These are phyloP conservation scores for Hansfordia pulvinata DNA, from an alignment of 2,329 filamentous ascomycete species.

Conservation along the genomic window DNA sequence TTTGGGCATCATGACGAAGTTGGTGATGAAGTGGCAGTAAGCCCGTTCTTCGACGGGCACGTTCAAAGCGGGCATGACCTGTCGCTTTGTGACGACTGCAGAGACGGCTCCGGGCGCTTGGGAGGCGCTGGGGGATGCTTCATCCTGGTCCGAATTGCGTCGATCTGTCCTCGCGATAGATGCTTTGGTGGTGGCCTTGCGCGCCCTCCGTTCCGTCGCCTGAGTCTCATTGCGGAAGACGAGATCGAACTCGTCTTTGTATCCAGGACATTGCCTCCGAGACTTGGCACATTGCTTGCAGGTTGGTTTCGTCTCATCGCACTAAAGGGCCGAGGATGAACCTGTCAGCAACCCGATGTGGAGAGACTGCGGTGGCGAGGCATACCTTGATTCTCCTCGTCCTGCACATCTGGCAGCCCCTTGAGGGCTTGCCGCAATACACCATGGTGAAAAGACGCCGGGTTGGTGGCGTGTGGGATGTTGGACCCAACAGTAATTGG, in stretches of 20 bases:
- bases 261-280: conserved; percentile 49
- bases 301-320: conserved; percentile 52
- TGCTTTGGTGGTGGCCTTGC: conserved; percentile 38
- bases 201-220: conserved; percentile 49
- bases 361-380: not conserved
- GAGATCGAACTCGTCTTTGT: conserved; percentile 59
- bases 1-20: conserved; percentile 42
- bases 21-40: conserved; percentile 44
- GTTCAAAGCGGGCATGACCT: conserved; percentile 22
- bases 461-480: no score
- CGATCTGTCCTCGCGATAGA: conserved; percentile 21
- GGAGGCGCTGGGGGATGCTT: conserved; percentile 5
- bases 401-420: conserved; percentile 63
- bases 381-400: conserved; percentile 60
- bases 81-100: conserved; percentile 9
- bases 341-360: conserved; percentile 1
- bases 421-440: conserved; percentile 51
- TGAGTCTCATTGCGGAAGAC: conserved; percentile 62
- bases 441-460: conserved; percentile 49
- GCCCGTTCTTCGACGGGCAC: conserved; percentile 40
- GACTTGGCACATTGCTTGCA: conserved; percentile 54
- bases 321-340: conserved; percentile 26
- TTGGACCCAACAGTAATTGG: no score
- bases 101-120: conserved; percentile 12
- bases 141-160: conserved; percentile 9